phyloP scores from a whole-genome alignment of 805 yeast genomes.

The Kregervanrija fluxuum region DNA sequence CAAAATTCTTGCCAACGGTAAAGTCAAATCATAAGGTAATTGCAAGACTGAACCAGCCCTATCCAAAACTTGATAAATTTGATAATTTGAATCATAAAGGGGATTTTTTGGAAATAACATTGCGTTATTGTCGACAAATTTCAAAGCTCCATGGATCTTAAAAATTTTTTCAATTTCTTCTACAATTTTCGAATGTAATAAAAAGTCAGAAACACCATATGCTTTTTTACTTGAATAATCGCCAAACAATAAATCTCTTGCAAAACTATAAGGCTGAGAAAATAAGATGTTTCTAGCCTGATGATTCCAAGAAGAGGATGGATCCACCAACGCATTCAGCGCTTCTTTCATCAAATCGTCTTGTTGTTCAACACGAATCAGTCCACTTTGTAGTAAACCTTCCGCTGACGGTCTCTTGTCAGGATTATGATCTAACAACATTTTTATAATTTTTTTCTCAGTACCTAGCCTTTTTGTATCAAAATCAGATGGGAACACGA shows the following conservation, averaged over 20 bases:
- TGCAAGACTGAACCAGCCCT: slow-evolving; percentile 83
- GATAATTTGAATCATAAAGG: slow-evolving; percentile 52
- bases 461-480: slow-evolving; percentile 38
- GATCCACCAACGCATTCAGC: slow-evolving; percentile 73
- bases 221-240: slow-evolving; percentile 25
- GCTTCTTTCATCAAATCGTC: slow-evolving; percentile 89
- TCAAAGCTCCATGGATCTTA: slow-evolving; percentile 80
- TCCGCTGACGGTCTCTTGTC: slow-evolving; percentile 72
- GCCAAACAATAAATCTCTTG: slow-evolving; percentile 81
- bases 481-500: slow-evolving; percentile 70
- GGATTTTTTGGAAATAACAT: slow-evolving; percentile 78
- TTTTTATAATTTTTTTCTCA: slow-evolving; percentile 61
- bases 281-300: slow-evolving; percentile 85
- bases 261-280: slow-evolving; percentile 76
- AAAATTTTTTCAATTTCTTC: slow-evolving; percentile 58
- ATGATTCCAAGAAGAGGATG: slow-evolving; percentile 90
- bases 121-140: slow-evolving; percentile 50
- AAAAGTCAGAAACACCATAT: slow-evolving; percentile 36
- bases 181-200: slow-evolving; percentile 54
- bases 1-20: slow-evolving; percentile 82
- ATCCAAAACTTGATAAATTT: slow-evolving; percentile 76
- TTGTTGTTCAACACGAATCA: slow-evolving; percentile 82
- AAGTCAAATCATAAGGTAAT: slow-evolving; percentile 79
- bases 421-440: slow-evolving; percentile 75
- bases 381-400: slow-evolving; percentile 68